Conservation (phyloP, 129 eudicot genomes). For the Silybum marianum region DNA sequence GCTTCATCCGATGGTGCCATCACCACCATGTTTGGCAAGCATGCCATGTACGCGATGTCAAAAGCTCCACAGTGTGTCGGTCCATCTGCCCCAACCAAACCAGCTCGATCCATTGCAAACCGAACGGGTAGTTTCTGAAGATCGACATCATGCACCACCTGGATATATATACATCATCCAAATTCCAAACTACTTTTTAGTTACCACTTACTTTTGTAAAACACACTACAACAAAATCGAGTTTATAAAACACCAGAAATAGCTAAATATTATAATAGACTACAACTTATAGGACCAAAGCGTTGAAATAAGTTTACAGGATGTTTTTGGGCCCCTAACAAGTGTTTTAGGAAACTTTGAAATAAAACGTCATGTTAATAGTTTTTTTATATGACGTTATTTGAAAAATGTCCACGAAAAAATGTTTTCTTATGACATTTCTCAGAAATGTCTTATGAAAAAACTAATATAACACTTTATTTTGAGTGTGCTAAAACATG, state of each 20-base stretch:
- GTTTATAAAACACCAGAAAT: not conserved
- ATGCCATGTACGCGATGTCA: conserved; percentile 86
- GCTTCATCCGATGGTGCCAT: conserved; percentile 94
- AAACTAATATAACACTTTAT: not conserved
- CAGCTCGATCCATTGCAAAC: conserved; percentile 90
- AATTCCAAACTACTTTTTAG: not conserved
- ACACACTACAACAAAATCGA: not conserved
- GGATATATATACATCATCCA: conserved; percentile 4
- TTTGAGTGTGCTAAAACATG: not conserved
- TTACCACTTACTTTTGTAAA: not conserved
- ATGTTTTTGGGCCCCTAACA: too few relatives aligned
- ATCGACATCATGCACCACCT: conserved; percentile 94
- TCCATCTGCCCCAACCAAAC: conserved; percentile 91
- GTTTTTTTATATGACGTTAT: not conserved
- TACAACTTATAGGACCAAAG: not conserved
- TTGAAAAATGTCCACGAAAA: not conserved
- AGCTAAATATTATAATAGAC: not conserved
- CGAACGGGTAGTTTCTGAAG: conserved; percentile 84
- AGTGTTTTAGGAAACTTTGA: not conserved
- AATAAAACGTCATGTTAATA: too few relatives aligned
- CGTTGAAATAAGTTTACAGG: not conserved
- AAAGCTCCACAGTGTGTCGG: conserved; percentile 96
- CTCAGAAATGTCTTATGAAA: not conserved
- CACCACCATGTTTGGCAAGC: conserved; percentile 91
- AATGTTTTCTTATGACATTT: not conserved